phyloP scores from a whole-genome alignment of 202 grass and related monocot species.

The Carex arenaria region DNA sequence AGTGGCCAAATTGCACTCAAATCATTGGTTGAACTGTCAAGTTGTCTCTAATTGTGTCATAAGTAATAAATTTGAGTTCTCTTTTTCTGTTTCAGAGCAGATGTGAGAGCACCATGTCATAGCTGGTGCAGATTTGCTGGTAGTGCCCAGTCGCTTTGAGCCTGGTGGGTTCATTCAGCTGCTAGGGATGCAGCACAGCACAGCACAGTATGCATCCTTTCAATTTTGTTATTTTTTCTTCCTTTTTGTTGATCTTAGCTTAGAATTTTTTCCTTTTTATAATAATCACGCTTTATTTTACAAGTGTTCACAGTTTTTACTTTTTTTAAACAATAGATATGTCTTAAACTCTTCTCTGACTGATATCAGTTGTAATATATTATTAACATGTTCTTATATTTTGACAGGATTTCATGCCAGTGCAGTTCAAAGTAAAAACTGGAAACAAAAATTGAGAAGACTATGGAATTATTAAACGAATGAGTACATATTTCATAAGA shows the following conservation, averaged over 20 bases:
- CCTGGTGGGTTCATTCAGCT: conserved; percentile 76
- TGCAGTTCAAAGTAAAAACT: not conserved
- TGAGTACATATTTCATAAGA: no score
- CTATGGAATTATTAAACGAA: no score
- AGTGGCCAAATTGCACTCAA: no score
- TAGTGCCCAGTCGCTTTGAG: conserved; percentile 32
- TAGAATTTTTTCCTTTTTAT: not conserved
- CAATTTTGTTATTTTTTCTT: conserved; percentile 8
- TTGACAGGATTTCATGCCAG: conserved; percentile 9
- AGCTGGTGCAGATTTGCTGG: no score
- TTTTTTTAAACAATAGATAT: not conserved
- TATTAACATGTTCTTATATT: not conserved
- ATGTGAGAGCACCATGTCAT: conserved; percentile 14
- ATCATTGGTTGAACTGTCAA: no score
- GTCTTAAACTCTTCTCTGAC: not conserved
- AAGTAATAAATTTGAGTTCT: no score
- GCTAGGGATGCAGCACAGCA: conserved; percentile 51
- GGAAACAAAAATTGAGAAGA: no score
- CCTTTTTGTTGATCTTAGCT: not conserved
- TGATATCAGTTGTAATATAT: not conserved
- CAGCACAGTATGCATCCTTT: conserved; percentile 38
- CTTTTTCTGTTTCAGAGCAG: not conserved
- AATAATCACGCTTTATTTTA: not conserved
- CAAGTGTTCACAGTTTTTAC: not conserved
- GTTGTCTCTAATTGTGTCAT: no score